Base-by-base conservation (phyloP, 352 stramenopile species). In the Globisporangium lucens region DNA sequence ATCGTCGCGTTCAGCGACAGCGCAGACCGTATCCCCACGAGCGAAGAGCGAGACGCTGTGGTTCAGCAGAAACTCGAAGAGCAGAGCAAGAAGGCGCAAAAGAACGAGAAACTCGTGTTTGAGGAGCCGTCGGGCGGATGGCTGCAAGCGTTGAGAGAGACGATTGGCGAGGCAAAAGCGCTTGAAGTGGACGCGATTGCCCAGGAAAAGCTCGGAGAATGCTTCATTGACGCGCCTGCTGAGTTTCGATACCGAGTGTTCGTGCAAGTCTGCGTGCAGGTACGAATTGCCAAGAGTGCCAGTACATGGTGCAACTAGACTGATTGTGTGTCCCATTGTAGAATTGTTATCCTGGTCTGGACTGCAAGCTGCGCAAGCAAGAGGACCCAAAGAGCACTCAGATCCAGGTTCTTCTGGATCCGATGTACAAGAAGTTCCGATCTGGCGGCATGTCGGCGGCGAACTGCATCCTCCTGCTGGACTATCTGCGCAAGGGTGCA, bases 201-300 rank as follows among this genome's bases (percentile, higher is more conserved):
- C 0, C 65, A 53, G 0, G 56, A 78, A 2, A 35, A 72, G n/a
- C 47, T 33, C 5, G 38, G 74, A 0, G 66, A 79, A 6, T 75
- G 65, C 7, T 52, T 80, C 7, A 10, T 90, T 29, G 59, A 68
- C 1, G 74, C 81, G 0, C 87, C 87, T 2, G 66, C 0, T 0
- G 75, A 87, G 38, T 88, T 91, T 12, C 62, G 59, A 29, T 77
- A 92, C 35, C 84, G 86, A 20, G 79, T 93, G 36, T 87, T 79
- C 33, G 69, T 92, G 27, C 80, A 91, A 68, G 73, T 90, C 35
- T 92, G 82, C 69, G 90, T 93, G 46, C 87, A 94, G 74, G 85
- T 91, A 61, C 33, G 27, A 51, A 15, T n/a, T 51, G 15, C 15
- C 41, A 49, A 22, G 15, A 22, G 41, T 49, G 13, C 15, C 0